These are phyloP conservation scores for Goffeauzyma gilvescens DNA, from an alignment of 768 basidiomycete species.

Conservation along the genomic window DNA sequence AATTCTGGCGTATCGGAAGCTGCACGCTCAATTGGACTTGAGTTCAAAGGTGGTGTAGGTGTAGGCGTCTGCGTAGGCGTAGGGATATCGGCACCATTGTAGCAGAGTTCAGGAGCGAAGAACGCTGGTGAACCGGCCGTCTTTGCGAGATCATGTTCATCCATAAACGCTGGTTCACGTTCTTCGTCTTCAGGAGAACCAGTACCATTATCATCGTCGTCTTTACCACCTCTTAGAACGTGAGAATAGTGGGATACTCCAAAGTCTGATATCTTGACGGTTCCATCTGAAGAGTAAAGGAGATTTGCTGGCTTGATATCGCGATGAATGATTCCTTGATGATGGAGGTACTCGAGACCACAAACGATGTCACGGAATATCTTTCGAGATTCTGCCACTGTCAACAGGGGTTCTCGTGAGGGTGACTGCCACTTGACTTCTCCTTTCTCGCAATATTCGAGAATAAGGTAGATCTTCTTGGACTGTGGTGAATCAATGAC, in stretches of 20 bases:
- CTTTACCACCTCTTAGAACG: slow-evolving; percentile 57
- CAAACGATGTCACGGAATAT: slow-evolving; percentile 85
- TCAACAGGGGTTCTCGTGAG: slow-evolving; percentile 51
- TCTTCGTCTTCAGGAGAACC: slow-evolving; percentile 17
- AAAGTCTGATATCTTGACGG: slow-evolving; percentile 95
- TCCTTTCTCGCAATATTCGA: slow-evolving; percentile 90
- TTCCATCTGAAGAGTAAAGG: slow-evolving; percentile 65
- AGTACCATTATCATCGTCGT: slow-evolving; percentile 34
- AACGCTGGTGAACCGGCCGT: slow-evolving; percentile 91
- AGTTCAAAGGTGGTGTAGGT: slow-evolving; percentile 16
- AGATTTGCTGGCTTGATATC: slow-evolving; percentile 99
- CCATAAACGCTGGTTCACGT: slow-evolving; percentile 51
- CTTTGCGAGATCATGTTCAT: slow-evolving; percentile 71
- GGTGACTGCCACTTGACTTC: slow-evolving; percentile 74
- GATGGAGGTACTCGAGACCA: slow-evolving; percentile 86
- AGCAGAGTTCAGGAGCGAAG: slow-evolving; percentile 85
- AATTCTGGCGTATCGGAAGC: slow-evolving; percentile 2
- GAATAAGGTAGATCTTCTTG: slow-evolving; percentile 83
- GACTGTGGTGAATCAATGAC: slow-evolving; percentile 82
- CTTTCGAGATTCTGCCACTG: slow-evolving; percentile 59
- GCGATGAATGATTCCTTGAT: slow-evolving; percentile 95
- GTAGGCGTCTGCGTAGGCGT: neutral
- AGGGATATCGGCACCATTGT: slow-evolving; percentile 34
- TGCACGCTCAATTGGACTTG: too few relatives aligned
- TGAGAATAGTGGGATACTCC: slow-evolving; percentile 93